Evolutionary conservation across 306 rosid species (phyloP).

Genomic region (Trichosanthes cucumerina): DNA sequence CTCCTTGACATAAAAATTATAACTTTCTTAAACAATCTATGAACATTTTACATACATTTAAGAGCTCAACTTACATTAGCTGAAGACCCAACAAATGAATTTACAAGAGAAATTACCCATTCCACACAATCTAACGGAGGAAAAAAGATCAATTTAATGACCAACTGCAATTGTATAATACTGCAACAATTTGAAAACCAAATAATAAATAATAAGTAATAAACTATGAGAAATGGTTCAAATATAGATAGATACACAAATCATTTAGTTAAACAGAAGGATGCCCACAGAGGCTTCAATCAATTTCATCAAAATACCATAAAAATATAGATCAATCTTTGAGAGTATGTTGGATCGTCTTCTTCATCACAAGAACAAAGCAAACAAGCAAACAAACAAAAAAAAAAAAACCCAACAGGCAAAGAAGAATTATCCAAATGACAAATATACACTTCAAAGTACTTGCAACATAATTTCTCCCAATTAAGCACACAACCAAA

Average conservation of each 20-base stretch:
- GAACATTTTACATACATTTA: no score
- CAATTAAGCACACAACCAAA: not conserved
- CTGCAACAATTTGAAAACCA: not conserved
- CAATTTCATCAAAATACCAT: not conserved
- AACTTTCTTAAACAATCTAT: no score
- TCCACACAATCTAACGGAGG: not conserved
- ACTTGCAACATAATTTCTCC: not conserved
- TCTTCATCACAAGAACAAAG: not conserved
- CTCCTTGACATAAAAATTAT: no score
- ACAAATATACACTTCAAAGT: not conserved
- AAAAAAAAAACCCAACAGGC: not conserved
- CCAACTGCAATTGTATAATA: not conserved
- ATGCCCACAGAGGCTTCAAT: not conserved
- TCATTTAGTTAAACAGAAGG: not conserved
- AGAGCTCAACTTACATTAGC: no score
- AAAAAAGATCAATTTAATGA: no score
- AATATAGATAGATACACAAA: not conserved
- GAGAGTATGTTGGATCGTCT: not conserved
- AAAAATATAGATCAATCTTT: not conserved
- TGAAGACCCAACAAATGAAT: no score
- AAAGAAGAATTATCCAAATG: not conserved
- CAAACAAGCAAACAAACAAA: not conserved
- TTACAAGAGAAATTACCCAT: no score
- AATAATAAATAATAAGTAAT: no score
- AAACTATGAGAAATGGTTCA: no score